These are phyloP conservation scores for Petasospora fabianii DNA, from an alignment of 1,139 yeast genomes.

Conservation along the genomic window DNA sequence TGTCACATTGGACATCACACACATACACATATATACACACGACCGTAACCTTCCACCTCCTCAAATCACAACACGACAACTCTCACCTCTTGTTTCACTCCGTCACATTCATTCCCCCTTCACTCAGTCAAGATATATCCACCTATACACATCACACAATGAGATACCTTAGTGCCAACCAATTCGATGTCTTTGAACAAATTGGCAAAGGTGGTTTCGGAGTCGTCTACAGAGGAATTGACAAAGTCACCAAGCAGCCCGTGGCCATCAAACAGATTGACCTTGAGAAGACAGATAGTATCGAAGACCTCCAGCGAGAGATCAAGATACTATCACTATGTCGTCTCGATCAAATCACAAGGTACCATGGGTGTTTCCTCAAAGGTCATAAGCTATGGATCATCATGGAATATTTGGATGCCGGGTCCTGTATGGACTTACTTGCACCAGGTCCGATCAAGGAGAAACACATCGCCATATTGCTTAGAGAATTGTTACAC, in stretches of 20 bases:
- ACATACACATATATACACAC: too few species aligned
- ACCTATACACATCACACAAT: too few species aligned
- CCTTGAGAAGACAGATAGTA: slow-evolving; percentile 70
- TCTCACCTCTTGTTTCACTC: too few species aligned
- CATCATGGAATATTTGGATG: slow-evolving; percentile 83
- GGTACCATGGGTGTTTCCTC: slow-evolving; percentile 77
- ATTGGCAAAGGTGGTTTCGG: slow-evolving; percentile 91
- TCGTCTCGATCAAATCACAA: slow-evolving; percentile 63
- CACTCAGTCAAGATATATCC: too few species aligned
- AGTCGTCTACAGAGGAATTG: slow-evolving; percentile 72
- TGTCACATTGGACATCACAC: too few species aligned
- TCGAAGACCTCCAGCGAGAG: slow-evolving; percentile 77
- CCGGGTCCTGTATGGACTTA: slow-evolving; percentile 76
- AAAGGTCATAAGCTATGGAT: slow-evolving; percentile 81
- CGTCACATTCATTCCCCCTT: too few species aligned
- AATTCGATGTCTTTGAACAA: slow-evolving; percentile 64
- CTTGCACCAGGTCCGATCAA: slow-evolving; percentile 58
- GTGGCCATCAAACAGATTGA: slow-evolving; percentile 77
- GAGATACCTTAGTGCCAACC: slow-evolving; percentile 37
- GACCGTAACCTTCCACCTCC: too few species aligned
- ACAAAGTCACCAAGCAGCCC: slow-evolving; percentile 44
- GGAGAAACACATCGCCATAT: slow-evolving; percentile 54
- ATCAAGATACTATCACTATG: slow-evolving; percentile 76
- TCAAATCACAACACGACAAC: too few species aligned
- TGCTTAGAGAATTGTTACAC: slow-evolving; percentile 54